These are phyloP conservation scores for Tremella yokohamensis DNA, from an alignment of 768 basidiomycete species.

Conservation along the genomic window DNA sequence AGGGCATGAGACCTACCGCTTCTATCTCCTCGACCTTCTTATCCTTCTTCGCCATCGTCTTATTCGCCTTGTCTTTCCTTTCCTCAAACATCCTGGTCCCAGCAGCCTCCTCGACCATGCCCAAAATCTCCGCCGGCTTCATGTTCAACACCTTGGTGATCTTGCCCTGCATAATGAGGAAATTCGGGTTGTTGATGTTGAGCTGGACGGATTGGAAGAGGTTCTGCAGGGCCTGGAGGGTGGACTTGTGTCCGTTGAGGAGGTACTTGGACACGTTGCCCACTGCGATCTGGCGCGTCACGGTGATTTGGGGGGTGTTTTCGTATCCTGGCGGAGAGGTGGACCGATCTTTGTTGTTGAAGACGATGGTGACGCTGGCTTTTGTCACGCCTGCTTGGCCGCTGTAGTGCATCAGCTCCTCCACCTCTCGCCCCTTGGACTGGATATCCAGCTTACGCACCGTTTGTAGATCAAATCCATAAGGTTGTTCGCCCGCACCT, in stretches of 20 bases:
- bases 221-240: slow-evolving; percentile 77
- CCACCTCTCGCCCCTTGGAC: slow-evolving; percentile 64
- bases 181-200: slow-evolving; percentile 99
- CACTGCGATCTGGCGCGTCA: slow-evolving; percentile 92
- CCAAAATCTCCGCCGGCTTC: slow-evolving; percentile 94
- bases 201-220: slow-evolving; percentile 95
- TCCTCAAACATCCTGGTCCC: slow-evolving; percentile 99
- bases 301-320: slow-evolving; percentile 80
- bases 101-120: slow-evolving; percentile 97
- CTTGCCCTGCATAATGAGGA: slow-evolving; percentile 98
- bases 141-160: slow-evolving; percentile 99
- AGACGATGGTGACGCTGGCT: slow-evolving; percentile 97
- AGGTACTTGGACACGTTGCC: slow-evolving; percentile 93
- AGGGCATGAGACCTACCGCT: slow-evolving; percentile 50
- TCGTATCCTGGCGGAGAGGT: slow-evolving; percentile 80
- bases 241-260: slow-evolving; percentile 88
- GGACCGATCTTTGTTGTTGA: slow-evolving; percentile 87
- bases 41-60: slow-evolving; percentile 95
- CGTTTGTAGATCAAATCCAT: slow-evolving; percentile 99
- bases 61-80: slow-evolving; percentile 90
- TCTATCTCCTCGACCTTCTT: slow-evolving; percentile 89
- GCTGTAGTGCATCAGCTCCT: slow-evolving; percentile 16
- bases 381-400: slow-evolving; percentile 96
- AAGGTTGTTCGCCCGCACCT: slow-evolving; percentile 64
- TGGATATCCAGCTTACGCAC: slow-evolving; percentile 16